Base-by-base conservation (phyloP, 2,329 filamentous ascomycete genomes). In the Trichoderma breve region DNA sequence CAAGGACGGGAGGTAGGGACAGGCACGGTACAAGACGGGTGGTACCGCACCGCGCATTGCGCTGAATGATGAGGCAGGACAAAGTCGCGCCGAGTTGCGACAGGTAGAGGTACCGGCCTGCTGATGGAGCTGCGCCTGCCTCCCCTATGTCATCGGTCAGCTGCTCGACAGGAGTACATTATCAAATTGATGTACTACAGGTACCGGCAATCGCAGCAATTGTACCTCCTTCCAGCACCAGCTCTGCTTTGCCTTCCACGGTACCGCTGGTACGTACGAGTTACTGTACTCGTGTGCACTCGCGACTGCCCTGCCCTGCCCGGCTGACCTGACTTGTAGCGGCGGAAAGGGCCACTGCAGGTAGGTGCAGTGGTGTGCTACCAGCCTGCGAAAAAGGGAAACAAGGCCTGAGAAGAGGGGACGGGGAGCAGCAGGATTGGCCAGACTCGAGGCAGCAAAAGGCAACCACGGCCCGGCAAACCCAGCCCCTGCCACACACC, bases 401-500 rank as follows among this genome's bases (percentile, higher is more conserved):
- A 24, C 39, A 60, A 14, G 55, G 65, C 65, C 36, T 34, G 65
- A 21, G 24, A 68, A n/a, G 65, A 68, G 36, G 43, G 55, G 65
- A 21, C 55, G 65, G 65, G 53, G 65, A 68, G 51, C 32, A 2
- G 53, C 64, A 24, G 26, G 64, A 67, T 67, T 67, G 64, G 64
- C 51, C 51, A 67, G 21, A 15, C 3, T 12, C 21, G 51, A 67
- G 64, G 51, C 36, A 32, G 18, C 65, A 68, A 53, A 34, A 60
- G 53, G 32, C 34, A 60, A 30, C 65, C 55, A 32, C 65, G 65
- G 26, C 34, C 65, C 55, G 65, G 53, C 55, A 47, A 64, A 32
- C 57, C 58, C 60, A 53, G 57, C 70, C 30, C 58, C 60, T 73
- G 73, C 68, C 68, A 65, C 65, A 60, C 67, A 36, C 58, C 47